Conservation (phyloP, 805 yeast species). For the Yarrowia porcina region DNA sequence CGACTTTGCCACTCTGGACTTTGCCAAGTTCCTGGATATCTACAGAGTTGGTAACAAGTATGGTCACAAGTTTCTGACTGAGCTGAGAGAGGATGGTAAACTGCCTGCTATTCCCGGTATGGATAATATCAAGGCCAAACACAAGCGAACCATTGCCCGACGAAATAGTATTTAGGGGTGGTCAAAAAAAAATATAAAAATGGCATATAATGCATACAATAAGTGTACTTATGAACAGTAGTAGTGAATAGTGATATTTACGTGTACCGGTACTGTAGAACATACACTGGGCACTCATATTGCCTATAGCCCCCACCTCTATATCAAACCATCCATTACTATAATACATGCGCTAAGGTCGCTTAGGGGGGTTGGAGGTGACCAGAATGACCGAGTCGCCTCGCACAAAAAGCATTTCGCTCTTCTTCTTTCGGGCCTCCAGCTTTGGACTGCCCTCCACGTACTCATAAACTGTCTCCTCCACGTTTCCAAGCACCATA, state of each 20-base stretch:
- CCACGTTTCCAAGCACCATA: constrained; percentile 89
- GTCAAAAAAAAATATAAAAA: background rate
- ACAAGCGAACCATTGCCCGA: constrained; percentile 43
- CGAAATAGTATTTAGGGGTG: constrained; percentile 52
- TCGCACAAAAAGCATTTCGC: constrained; percentile 91
- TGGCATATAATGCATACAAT: background rate
- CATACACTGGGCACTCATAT: no score
- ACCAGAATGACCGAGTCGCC: constrained; percentile 96
- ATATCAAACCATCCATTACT: constrained; percentile 11
- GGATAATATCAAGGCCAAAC: constrained; percentile 37
- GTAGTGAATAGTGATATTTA: no score
- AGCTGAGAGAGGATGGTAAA: constrained; percentile 50
- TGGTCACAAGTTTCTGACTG: constrained; percentile 56
- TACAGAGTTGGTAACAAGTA: constrained; percentile 74
- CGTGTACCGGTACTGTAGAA: no score
- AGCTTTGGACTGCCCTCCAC: constrained; percentile 45
- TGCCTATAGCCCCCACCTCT: background rate
- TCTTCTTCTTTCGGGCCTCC: constrained; percentile 49
- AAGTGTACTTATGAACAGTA: no score
- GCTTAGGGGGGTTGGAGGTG: constrained; percentile 42
- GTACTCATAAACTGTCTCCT: constrained; percentile 68
- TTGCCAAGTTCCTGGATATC: constrained; percentile 87
- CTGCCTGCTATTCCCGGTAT: constrained; percentile 64
- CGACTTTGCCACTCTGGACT: constrained; percentile 84
- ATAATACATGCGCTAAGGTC: constrained; percentile 20